A percentile compares a stretch with the other conserved stretches of the same genome.
Conservation (phyloP, 2,329 filamentous ascomycete species). For the Colletotrichum phormii region DNA sequence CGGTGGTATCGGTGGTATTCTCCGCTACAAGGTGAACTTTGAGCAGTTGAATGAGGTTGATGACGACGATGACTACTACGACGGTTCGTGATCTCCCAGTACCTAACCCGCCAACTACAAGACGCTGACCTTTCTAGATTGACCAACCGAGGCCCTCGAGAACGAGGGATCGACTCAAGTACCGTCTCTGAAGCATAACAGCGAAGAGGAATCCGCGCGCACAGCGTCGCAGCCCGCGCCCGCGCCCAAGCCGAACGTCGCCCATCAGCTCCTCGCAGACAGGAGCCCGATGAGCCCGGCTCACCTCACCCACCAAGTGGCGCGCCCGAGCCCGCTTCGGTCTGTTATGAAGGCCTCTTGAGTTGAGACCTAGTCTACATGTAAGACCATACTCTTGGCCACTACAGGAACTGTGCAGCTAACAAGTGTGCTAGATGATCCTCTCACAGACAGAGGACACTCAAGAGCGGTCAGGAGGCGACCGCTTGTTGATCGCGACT, state of each 20-base stretch:
- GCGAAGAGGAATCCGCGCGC: constrained; percentile 43
- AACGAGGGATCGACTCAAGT: constrained; percentile 86
- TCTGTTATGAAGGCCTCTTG: constrained; percentile 74
- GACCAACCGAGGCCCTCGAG: constrained; percentile 89
- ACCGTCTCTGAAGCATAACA: constrained; percentile 50
- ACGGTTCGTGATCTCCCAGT: constrained; percentile 54
- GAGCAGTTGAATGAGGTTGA: constrained; percentile 94
- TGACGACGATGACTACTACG: constrained; percentile 94
- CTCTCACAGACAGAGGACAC: constrained; percentile 33
- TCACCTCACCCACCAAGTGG: constrained; percentile 60
- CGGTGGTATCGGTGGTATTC: constrained; percentile 95
- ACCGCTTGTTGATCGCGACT: constrained; percentile 32
- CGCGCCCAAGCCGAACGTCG: constrained; percentile 51
- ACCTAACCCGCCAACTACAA: neutral
- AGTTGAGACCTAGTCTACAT: constrained; percentile 48
- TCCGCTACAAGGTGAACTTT: constrained; percentile 99
- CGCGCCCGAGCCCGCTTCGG: constrained; percentile 75
- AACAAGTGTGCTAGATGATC: constrained; percentile 5
- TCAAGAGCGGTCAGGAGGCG: constrained; percentile 33
- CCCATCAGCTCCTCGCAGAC: constrained; percentile 61
- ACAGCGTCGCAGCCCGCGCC: constrained; percentile 49
- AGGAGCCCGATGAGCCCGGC: constrained; percentile 57
- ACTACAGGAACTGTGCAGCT: neutral
- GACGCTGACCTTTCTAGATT: constrained; percentile 69
- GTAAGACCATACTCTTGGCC: constrained; percentile 5